A percentile compares a stretch with the other conserved stretches of the same genome.
phyloP scores from a whole-genome alignment of 768 basidiomycete species.

The Arthromyces matolae region DNA sequence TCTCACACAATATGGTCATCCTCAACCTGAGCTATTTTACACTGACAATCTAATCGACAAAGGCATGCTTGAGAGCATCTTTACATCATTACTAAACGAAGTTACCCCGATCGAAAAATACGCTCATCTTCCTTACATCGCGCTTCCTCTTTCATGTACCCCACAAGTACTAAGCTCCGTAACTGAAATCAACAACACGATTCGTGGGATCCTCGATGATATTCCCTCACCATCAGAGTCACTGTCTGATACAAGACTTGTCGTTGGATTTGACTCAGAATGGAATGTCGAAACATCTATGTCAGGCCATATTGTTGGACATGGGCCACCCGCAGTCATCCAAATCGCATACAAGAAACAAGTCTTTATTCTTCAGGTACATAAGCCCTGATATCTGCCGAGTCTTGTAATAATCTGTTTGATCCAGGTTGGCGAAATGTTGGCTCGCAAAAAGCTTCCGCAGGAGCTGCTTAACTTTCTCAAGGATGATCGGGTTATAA shows the following conservation, averaged over 20 bases:
- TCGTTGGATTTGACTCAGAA: constrained; percentile 22
- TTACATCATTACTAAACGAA: constrained; percentile 11
- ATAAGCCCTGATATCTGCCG: too few relatives aligned
- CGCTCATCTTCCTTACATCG: constrained; percentile 13
- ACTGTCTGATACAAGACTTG: constrained; percentile 1
- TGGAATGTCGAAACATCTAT: constrained; percentile 23
- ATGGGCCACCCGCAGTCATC: constrained; percentile 16
- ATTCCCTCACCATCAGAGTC: constrained; percentile 7
- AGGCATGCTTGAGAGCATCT: background rate
- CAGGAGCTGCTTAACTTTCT: background rate
- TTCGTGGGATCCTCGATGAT: constrained; percentile 15
- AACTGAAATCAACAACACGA: constrained; percentile 15
- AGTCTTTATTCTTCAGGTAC: constrained; percentile 18
- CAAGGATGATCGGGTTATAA: background rate
- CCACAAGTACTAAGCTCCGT: constrained; percentile 7
- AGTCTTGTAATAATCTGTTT: background rate
- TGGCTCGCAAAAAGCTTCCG: background rate
- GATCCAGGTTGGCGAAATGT: constrained; percentile 2
- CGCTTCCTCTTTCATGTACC: constrained; percentile 11
- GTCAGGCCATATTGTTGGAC: constrained; percentile 10
- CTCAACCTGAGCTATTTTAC: constrained; percentile 18
- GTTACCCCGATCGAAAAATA: constrained; percentile 22
- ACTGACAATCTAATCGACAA: constrained; percentile 29
- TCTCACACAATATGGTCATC: constrained; percentile 24
- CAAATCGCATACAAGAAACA: too few relatives aligned